phyloP scores from a whole-genome alignment of 1,284 basidiomycete species.

The Apiotrichum gamsii region DNA sequence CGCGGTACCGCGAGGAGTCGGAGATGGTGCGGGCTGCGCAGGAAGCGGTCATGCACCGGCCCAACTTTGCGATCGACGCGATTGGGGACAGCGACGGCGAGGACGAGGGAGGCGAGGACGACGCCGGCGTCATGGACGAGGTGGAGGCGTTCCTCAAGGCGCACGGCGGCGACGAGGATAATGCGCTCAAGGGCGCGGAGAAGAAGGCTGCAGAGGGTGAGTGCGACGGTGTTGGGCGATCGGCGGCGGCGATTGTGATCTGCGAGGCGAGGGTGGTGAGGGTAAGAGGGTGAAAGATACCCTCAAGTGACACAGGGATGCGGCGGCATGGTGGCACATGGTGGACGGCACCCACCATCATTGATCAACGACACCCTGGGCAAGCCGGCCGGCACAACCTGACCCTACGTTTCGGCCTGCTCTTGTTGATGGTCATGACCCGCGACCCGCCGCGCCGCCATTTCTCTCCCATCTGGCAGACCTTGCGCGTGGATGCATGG shows the following conservation, averaged over 20 bases:
- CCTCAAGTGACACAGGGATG: too few species aligned
- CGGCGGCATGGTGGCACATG: too few species aligned
- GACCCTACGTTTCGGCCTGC: too few species aligned
- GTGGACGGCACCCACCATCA: too few species aligned
- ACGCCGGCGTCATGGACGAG: slow-evolving; percentile 76
- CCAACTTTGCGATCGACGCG: slow-evolving; percentile 89
- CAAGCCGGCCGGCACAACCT: too few species aligned
- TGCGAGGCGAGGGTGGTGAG: too few species aligned
- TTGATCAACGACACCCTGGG: too few species aligned
- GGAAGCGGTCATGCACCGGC: slow-evolving; percentile 78
- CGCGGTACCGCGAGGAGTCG: slow-evolving; percentile 41
- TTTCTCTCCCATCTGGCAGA: too few species aligned
- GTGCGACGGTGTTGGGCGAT: slow-evolving; percentile 6
- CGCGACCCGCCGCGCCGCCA: too few species aligned
- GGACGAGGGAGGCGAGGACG: slow-evolving; percentile 52
- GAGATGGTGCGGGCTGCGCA: slow-evolving; percentile 68
- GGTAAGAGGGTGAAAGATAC: too few species aligned
- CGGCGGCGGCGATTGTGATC: neutral
- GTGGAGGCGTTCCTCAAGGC: slow-evolving; percentile 87
- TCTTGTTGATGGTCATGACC: too few species aligned
- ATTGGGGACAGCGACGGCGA: slow-evolving; percentile 74
- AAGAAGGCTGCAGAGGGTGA: slow-evolving; percentile 56
- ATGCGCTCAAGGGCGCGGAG: slow-evolving; percentile 75
- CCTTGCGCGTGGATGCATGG: too few species aligned
- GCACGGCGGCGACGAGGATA: slow-evolving; percentile 58